These are phyloP conservation scores for Striga hermonthica DNA, from an alignment of 305 asterid genomes.

Conservation along the genomic window DNA sequence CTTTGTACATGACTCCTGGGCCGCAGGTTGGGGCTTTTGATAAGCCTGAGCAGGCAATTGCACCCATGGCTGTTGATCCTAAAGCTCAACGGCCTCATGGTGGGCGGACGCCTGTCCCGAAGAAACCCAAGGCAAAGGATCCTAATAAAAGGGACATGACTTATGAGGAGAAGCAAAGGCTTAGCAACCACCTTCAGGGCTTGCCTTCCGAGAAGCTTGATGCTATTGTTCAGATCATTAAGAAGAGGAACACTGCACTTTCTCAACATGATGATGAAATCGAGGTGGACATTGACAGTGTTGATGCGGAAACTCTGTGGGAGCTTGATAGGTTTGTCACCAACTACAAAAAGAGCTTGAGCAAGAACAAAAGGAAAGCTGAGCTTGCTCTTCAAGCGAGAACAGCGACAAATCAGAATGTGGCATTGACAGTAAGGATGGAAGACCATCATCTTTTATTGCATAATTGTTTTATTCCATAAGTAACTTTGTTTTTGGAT, in stretches of 20 bases:
- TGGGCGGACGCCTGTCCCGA: conserved; percentile 45
- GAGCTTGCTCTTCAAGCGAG: conserved; percentile 48
- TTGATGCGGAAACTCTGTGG: conserved; percentile 67
- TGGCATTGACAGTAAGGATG: conserved; percentile 34
- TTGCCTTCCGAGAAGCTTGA: conserved; percentile 63
- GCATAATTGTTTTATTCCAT: not conserved
- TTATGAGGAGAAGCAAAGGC: conserved; percentile 62
- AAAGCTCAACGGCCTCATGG: conserved; percentile 33
- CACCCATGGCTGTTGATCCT: conserved; percentile 32
- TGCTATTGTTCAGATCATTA: conserved; percentile 56
- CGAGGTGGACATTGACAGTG: conserved; percentile 66
- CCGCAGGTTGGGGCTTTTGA: conserved; percentile 29
- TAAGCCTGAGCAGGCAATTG: conserved; percentile 35
- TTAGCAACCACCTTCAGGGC: conserved; percentile 50
- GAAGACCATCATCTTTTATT: not conserved
- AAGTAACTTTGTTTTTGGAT: not conserved
- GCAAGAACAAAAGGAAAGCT: conserved; percentile 56
- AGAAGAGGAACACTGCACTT: conserved; percentile 51
- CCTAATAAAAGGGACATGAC: conserved; percentile 66
- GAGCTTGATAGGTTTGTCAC: conserved; percentile 72
- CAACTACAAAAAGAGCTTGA: conserved; percentile 58
- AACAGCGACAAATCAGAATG: conserved; percentile 36
- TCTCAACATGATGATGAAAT: conserved; percentile 60
- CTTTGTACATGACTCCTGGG: conserved; percentile 15
- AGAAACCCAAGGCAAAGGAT: conserved; percentile 66